phyloP scores from a whole-genome alignment of 164 flowering plant species.

The Taxillus chinensis region DNA sequence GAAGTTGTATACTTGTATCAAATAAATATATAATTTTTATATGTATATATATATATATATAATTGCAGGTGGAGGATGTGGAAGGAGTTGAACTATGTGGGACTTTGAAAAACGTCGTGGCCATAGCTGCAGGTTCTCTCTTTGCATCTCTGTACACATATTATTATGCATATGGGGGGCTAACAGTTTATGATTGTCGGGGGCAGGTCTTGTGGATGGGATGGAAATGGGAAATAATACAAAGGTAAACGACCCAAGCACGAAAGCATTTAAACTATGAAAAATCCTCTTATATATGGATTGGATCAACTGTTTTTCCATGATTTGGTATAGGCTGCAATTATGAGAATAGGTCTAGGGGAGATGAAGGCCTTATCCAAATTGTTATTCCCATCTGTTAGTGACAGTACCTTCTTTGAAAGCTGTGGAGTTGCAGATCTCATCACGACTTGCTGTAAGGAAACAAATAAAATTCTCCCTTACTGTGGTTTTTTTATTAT shows the following conservation, averaged over 20 bases:
- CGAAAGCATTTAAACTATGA: too few relatives aligned
- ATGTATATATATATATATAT: too few relatives aligned
- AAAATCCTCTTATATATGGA: too few relatives aligned
- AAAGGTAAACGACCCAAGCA: constrained; percentile 42
- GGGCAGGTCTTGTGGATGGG: constrained; percentile 87
- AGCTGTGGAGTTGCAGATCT: constrained; percentile 99
- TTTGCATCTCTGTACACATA: neutral
- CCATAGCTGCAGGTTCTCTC: constrained; percentile 75
- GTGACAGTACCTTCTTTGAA: constrained; percentile 86
- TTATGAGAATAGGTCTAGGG: constrained; percentile 89
- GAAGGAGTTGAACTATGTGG: constrained; percentile 98
- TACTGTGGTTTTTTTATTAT: neutral
- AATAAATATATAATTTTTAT: too few relatives aligned
- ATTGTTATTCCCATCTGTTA: constrained; percentile 73
- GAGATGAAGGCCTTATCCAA: constrained; percentile 95
- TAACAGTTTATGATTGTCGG: neutral
- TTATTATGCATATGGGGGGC: neutral
- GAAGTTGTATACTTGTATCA: too few relatives aligned
- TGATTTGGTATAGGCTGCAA: constrained; percentile 55
- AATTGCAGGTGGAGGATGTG: constrained; percentile 68
- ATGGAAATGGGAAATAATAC: constrained; percentile 96
- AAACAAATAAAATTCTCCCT: constrained; percentile 7
- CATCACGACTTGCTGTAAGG: constrained; percentile 88
- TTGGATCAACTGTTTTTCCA: neutral
- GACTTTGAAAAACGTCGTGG: constrained; percentile 91